These are phyloP conservation scores for Macadamia integrifolia DNA, from an alignment of 164 flowering plant species.

Conservation along the genomic window DNA sequence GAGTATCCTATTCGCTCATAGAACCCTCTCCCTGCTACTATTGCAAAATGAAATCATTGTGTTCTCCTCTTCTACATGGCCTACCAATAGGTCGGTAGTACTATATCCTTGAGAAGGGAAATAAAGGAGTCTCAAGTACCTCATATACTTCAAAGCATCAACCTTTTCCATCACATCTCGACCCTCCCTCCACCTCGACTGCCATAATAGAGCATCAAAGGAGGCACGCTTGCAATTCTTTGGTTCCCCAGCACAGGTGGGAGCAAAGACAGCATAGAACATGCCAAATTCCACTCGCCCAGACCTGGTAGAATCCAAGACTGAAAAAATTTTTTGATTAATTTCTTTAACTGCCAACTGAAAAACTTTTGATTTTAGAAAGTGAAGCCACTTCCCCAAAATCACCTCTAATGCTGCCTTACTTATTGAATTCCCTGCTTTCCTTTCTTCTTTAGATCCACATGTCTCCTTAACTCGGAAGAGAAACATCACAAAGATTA, in stretches of 20 bases:
- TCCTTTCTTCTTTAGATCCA: slow-evolving; percentile 29
- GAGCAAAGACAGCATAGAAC: slow-evolving; percentile 88
- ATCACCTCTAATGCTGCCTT: no score
- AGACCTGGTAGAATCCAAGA: slow-evolving; percentile 65
- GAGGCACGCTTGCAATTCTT: slow-evolving; percentile 51
- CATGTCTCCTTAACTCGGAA: slow-evolving; percentile 66
- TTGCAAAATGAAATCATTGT: slow-evolving; percentile 44
- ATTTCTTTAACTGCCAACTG: no score
- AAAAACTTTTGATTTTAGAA: no score
- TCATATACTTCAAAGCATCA: slow-evolving; percentile 37
- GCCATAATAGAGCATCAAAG: no score
- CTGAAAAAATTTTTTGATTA: slow-evolving; percentile 70
- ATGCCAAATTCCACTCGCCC: slow-evolving; percentile 89
- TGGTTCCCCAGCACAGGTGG: slow-evolving; percentile 63
- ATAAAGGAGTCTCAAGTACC: slow-evolving; percentile 69
- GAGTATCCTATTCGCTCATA: no score
- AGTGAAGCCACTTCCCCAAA: no score
- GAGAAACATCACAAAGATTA: slow-evolving; percentile 66
- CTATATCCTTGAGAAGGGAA: slow-evolving; percentile 71
- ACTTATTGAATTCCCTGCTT: slow-evolving; percentile 19
- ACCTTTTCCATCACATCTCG: no score
- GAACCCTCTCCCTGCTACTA: no score
- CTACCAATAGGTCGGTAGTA: slow-evolving; percentile 53
- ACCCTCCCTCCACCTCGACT: no score
- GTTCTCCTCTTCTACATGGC: slow-evolving; percentile 62